Conservation (phyloP, 1,139 yeast species). For the Debaryomycetaceae sp. region DNA sequence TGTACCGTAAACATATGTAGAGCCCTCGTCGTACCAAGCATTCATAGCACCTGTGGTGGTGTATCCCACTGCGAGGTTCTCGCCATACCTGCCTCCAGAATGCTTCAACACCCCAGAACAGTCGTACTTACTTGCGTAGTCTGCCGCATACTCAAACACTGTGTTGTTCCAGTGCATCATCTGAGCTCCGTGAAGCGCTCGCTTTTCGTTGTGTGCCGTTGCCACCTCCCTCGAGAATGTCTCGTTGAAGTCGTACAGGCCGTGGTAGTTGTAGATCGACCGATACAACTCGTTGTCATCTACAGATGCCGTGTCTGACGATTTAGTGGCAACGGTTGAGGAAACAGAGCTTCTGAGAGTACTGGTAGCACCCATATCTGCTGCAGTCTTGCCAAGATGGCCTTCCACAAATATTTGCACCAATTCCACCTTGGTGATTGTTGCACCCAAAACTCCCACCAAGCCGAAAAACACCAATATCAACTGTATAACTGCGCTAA, state of each 20-base stretch:
- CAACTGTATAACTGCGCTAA: background rate
- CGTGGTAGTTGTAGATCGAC: constrained; percentile 9
- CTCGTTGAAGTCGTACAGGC: constrained; percentile 12
- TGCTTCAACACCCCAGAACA: constrained; percentile 35
- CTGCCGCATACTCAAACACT: constrained; percentile 27
- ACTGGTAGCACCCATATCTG: background rate
- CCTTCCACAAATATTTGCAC: constrained; percentile 12
- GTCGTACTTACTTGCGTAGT: constrained; percentile 25
- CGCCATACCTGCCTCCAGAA: constrained; percentile 36
- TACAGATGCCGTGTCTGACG: background rate
- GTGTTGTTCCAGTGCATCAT: constrained; percentile 28
- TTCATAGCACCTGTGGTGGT: constrained; percentile 24
- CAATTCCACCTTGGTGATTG: constrained; percentile 15
- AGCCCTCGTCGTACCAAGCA: constrained; percentile 39
- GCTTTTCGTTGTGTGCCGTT: constrained; percentile 24
- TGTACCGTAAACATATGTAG: constrained; percentile 22
- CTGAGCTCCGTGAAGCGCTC: constrained; percentile 28
- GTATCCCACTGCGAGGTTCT: constrained; percentile 38
- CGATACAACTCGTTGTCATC: background rate
- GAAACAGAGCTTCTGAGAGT: background rate
- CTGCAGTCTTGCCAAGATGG: background rate
- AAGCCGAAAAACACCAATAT: background rate
- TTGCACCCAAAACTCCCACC: constrained; percentile 3
- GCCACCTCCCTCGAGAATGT: constrained; percentile 25
- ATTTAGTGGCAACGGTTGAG: background rate